Percentiles rank a stretch among this genome's conserved stretches.
Evolutionary conservation across 208 protist genomes (phyloP).

Genomic region (Trypanosoma avium): DNA sequence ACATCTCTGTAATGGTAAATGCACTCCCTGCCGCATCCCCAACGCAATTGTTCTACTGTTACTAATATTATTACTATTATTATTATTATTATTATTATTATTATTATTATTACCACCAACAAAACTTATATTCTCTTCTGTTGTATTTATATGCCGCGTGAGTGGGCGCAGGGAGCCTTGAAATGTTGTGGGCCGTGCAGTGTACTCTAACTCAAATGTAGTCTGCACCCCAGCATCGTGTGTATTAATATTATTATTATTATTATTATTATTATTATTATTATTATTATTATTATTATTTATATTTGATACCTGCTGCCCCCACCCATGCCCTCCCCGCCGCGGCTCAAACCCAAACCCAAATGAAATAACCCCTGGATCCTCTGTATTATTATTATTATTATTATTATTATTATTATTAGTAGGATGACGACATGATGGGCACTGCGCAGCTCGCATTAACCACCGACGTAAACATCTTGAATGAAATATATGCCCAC

Average conservation of each 20-base stretch:
- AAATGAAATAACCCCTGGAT: neutral
- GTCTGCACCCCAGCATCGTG: constrained; percentile 25
- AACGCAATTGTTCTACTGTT: neutral
- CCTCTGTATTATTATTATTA: no score
- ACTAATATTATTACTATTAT: neutral
- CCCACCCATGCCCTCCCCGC: neutral
- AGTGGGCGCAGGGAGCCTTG: constrained; percentile 19
- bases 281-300: no score
- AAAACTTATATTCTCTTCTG: neutral
- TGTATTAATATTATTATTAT: no score
- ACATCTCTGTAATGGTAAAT: neutral
- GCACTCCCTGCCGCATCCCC: neutral
- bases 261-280: no score
- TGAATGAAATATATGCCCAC: constrained; percentile 82
- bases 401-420: no score
- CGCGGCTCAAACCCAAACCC: neutral
- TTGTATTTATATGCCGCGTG: neutral
- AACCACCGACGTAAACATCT: constrained; percentile 81
- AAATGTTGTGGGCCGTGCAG: constrained; percentile 1
- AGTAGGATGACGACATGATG: constrained; percentile 60
- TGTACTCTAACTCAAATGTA: constrained; percentile 13
- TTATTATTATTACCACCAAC: neutral
- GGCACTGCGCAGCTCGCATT: constrained; percentile 49
- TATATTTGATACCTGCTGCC: no score
- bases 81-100: neutral